Evolutionary conservation across 2,329 filamentous ascomycete genomes (phyloP), one percentile per base, ranked within the genome.

Genomic region (Boeremia lycopersici): DNA sequence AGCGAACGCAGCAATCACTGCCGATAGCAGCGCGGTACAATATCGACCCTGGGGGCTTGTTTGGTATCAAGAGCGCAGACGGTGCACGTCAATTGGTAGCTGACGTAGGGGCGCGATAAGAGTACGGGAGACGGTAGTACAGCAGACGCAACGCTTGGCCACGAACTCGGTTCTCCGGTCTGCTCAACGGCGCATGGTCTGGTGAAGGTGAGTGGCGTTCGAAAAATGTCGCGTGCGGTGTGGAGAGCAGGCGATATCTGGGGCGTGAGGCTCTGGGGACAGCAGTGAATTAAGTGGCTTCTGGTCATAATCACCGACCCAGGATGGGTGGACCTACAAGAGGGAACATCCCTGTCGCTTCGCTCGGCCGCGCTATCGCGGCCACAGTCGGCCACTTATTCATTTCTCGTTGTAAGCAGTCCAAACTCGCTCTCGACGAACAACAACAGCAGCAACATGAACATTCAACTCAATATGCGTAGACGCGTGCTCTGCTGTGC

Each of bases 21-120:
- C 43, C 42, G 28, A 42, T 35, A 31, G 38, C 57, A 53, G 59
- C 48, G 52, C 51, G 35, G 65, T 65, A 57, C 56, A 39, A 67
- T 44, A 52, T 41, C 54, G 51, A 57, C 55, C 50, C 58, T 59
- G 57, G 53, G 59, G 56, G 50, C 33, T 61, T 48, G 40, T 60
- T 39, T 61, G 56, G 61, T 61, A 55, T 61, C 52, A 23, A 29
- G 40, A n/a, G 33, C 29, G 33, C 34, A 44, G 45, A 55, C 53
- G 60, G 54, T 58, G 59, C 43, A 40, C 19, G 61, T 54, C 63
- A 63, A 74, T 73, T 73, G 68, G 71, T 64, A 60, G 69, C 57
- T 62, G 68, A 62, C 60, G 64, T 59, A 47, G 58, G 50, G 68
- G 63, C 59, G 54, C 63, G 71, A 74, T 73, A 74, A 72, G 70